Evolutionary conservation across 805 yeast species (phyloP), one percentile per base, ranked within the genome.

Genomic region (Scheffersomyces spartinae): DNA sequence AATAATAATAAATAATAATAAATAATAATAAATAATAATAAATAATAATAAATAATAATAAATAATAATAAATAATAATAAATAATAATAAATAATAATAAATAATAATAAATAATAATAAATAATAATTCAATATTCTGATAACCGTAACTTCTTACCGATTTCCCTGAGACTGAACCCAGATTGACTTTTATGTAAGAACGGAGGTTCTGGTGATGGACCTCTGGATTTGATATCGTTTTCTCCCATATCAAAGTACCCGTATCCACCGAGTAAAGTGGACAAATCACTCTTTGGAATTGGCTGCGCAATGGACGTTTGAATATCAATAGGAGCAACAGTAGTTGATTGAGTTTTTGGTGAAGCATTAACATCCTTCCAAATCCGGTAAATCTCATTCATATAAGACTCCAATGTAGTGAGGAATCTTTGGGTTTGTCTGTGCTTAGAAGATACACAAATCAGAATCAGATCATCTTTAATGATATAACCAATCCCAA

Each of bases 401-500:
- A 70, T 62, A 35, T 69, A 80, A 33, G 71, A 69, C 38, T 65
- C 67, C 49, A 75, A 67, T 14, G 83, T 82, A 42, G 68, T 78
- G 41, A 70, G 59, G 38, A 81, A 81, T 42, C 96, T 64, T 35
- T 68, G 64, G 0, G 95, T 83, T 55, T 85, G 96, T 29, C 95
- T 66, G 51, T 79, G 86, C 52, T 83, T 85, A 9, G 95, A 83
- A 15, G 91, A 74, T 4, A 81, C 78, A 26, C 94, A 83, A 7
- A 85, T 68, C 2, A 85, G 71, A 15, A 85, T 71, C 12, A 83
- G 73, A 42, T 83, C 81, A 21, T 63, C 71, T 48, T 86, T 84
- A 38, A 85, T 78, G 38, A 85, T 82, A 47, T 85, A 85, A 4
- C 94, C 95, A 18, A 85, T 68, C n/a, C 95, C 95, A 49, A 78